Evolutionary conservation across 768 basidiomycete species (phyloP).

Genomic region (Xanthoconium purpureum): DNA sequence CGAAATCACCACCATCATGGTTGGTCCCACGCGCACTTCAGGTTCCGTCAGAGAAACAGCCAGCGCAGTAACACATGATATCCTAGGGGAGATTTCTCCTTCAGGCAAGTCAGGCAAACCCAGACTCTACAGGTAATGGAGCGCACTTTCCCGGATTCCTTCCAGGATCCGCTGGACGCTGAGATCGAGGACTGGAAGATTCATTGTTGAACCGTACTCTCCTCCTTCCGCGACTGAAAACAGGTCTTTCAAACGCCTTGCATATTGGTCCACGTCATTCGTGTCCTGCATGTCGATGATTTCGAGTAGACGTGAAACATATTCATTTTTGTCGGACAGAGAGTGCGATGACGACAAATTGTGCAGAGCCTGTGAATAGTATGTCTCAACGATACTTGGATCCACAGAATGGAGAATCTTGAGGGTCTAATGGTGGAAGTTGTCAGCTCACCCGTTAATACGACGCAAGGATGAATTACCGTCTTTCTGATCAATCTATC

Average conservation of each 20-base stretch:
- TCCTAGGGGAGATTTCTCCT: conserved; percentile 42
- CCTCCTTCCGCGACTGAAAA: conserved; percentile 38
- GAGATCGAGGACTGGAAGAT: conserved; percentile 48
- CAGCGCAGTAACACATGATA: conserved; percentile 44
- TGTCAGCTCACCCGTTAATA: neutral
- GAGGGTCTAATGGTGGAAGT: conserved; percentile 48
- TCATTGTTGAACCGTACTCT: conserved; percentile 25
- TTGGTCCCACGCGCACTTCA: conserved; percentile 45
- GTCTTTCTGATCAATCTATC: conserved; percentile 58
- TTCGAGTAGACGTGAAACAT: conserved; percentile 50
- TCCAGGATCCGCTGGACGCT: conserved; percentile 56
- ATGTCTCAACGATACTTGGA: conserved; percentile 50
- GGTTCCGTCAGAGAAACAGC: conserved; percentile 44
- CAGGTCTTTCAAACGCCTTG: conserved; percentile 44
- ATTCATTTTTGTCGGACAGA: conserved; percentile 39
- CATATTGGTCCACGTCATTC: conserved; percentile 59
- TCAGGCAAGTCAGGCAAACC: conserved; percentile 11
- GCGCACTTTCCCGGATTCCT: conserved; percentile 48
- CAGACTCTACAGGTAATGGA: neutral
- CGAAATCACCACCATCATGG: conserved; percentile 61
- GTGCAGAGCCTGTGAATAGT: conserved; percentile 46
- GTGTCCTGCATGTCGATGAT: conserved; percentile 45
- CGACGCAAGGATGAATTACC: conserved; percentile 37
- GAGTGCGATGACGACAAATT: conserved; percentile 34
- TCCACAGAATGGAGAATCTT: conserved; percentile 58